Percentiles rank a stretch among this genome's conserved stretches.
phyloP scores from a whole-genome alignment of 225 moss, liverwort and hornwort genomes.

The Marchantia polymorpha region DNA sequence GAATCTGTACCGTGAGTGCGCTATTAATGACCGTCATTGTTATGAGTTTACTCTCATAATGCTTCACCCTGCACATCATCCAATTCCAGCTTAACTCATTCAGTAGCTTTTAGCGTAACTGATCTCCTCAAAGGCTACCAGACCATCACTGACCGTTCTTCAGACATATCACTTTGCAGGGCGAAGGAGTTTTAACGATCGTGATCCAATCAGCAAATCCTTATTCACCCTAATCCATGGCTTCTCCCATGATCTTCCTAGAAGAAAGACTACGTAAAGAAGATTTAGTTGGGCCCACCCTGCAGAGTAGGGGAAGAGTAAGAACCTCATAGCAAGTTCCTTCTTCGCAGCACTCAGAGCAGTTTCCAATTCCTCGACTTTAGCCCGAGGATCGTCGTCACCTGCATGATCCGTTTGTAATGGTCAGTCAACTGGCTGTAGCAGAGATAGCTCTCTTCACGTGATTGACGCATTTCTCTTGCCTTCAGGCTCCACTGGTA shows the following conservation, averaged over 20 bases:
- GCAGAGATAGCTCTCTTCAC: neutral
- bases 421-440: neutral
- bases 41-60: slow-evolving; percentile 38
- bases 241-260: too few species aligned
- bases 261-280: too few species aligned
- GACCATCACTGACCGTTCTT: too few species aligned
- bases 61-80: slow-evolving; percentile 34
- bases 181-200: too few species aligned
- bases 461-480: neutral
- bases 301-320: neutral
- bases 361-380: slow-evolving; percentile 31
- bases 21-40: slow-evolving; percentile 42
- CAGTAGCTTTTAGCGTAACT: neutral
- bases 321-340: slow-evolving; percentile 39
- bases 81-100: neutral
- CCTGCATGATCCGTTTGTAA: slow-evolving; percentile 15
- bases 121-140: too few species aligned
- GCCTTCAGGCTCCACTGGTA: neutral
- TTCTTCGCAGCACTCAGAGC: slow-evolving; percentile 30
- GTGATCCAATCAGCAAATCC: too few species aligned
- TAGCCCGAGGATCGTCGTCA: slow-evolving; percentile 33
- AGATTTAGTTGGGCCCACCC: too few species aligned
- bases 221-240: too few species aligned
- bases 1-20: slow-evolving; percentile 29
- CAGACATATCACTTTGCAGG: too few species aligned